phyloP scores from a whole-genome alignment of 257 asterid genomes.

The Scutellaria galericulata region DNA sequence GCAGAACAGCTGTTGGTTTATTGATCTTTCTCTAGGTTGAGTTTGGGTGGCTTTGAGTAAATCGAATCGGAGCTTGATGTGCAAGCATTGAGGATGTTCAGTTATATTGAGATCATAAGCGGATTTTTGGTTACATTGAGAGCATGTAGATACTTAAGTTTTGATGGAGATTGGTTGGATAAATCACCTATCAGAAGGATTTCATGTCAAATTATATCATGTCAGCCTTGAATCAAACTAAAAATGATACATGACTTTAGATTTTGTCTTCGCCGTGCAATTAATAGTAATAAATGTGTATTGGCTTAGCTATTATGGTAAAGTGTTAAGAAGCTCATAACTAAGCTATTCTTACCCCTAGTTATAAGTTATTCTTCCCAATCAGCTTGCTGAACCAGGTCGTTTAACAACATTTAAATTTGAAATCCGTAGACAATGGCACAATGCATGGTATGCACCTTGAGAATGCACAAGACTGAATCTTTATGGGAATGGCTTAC shows the following conservation, averaged over 20 bases:
- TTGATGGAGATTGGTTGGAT: neutral
- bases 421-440: slow-evolving; percentile 1
- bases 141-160: neutral
- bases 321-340: neutral
- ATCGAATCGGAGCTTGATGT: neutral
- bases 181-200: neutral
- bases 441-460: neutral
- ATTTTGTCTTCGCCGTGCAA: neutral
- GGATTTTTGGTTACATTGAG: neutral
- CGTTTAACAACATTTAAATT: neutral
- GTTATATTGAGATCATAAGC: neutral
- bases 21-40: slow-evolving; percentile 12
- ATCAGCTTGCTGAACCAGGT: neutral
- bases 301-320: neutral
- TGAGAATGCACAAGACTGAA: slow-evolving; percentile 9
- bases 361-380: neutral
- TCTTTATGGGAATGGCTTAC: neutral
- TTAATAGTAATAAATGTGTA: neutral
- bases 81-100: neutral
- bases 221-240: neutral
- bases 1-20: slow-evolving; percentile 1
- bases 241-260: neutral
- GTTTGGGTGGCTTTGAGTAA: neutral
- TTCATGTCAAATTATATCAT: neutral
- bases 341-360: neutral